Evolutionary conservation across 331 rosid species (phyloP).

Genomic region (Saraca asoca): DNA sequence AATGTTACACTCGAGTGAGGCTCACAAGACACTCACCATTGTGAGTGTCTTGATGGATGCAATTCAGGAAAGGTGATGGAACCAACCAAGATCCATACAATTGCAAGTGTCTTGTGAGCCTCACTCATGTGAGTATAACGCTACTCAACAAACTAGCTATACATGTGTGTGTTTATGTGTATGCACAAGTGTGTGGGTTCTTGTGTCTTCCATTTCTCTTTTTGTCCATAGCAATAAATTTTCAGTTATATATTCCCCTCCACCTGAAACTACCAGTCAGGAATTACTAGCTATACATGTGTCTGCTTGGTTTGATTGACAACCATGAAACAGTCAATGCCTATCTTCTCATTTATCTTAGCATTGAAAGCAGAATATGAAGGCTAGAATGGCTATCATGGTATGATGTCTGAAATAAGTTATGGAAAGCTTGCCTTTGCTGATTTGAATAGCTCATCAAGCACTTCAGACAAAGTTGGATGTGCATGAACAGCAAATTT

Average conservation of each 20-base stretch:
- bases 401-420: conserved; percentile 19
- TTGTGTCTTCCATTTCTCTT: conserved; percentile 1
- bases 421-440: conserved; percentile 70
- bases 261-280: neutral
- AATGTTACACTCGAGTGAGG: too few species aligned
- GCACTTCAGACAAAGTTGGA: conserved; percentile 96
- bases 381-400: neutral
- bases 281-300: neutral
- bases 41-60: too few species aligned
- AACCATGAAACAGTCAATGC: neutral
- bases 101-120: too few species aligned
- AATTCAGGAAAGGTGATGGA: too few species aligned
- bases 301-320: neutral
- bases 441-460: conserved; percentile 90
- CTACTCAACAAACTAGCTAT: too few species aligned
- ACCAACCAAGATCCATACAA: too few species aligned
- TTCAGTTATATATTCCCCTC: neutral
- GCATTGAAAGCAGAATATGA: neutral
- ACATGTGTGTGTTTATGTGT: neutral
- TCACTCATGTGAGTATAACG: too few species aligned
- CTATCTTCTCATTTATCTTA: conserved; percentile 10
- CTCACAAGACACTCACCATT: too few species aligned
- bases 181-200: neutral
- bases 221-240: neutral
- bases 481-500: conserved; percentile 92